Base-by-base conservation (phyloP, 768 basidiomycete species). In the Chalciporus chontae region DNA sequence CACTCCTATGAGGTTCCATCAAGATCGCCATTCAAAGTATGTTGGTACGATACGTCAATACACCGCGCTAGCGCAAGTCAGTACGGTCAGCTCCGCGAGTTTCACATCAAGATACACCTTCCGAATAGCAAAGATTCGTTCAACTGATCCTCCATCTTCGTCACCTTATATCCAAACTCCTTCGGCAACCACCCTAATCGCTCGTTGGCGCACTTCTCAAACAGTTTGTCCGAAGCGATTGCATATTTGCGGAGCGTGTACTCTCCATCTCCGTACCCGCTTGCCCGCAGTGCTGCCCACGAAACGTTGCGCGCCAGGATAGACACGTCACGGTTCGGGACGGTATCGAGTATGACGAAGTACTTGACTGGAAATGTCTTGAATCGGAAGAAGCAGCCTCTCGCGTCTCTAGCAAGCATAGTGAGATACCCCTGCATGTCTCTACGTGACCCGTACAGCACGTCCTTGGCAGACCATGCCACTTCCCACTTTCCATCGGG, bases 301-400 rank as follows among this genome's bases (percentile, higher is more conserved):
- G 53, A 11, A 1, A 54, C 45, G 10, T 54, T 54, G 15, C 46
- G 24, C 18, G 39, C 46, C 44, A 54, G 26, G 4, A 39, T 27
- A 7, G 44, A 42, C 6, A 2, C 8, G 5, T 27, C 53, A 3
- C 54, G 54, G 31, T 46, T 29, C 1, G 54, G 48, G 4, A 47
- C 44, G 0, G 55, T 45, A 17, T 56, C 55, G 45, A 56, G 26
- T 18, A 70, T 68, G 3, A 67, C 61, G 45, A 70, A 59, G 44
- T 66, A 70, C 19, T 54, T 68, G 24, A 69, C 69, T 1, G 60
- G 66, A 41, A 70, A 58, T 0, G 51, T 58, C 45, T 67, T 71
- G 55, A 56, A 67, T 9, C 38, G 55, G 52, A 69, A 70, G 51
- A 70, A 63, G 56, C 55, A 57, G 23, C 46, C 57, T 11, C 4